Evolutionary conservation across 192 early-diverging fungal species (phyloP).

Genomic region (Allomyces macrogynus): DNA sequence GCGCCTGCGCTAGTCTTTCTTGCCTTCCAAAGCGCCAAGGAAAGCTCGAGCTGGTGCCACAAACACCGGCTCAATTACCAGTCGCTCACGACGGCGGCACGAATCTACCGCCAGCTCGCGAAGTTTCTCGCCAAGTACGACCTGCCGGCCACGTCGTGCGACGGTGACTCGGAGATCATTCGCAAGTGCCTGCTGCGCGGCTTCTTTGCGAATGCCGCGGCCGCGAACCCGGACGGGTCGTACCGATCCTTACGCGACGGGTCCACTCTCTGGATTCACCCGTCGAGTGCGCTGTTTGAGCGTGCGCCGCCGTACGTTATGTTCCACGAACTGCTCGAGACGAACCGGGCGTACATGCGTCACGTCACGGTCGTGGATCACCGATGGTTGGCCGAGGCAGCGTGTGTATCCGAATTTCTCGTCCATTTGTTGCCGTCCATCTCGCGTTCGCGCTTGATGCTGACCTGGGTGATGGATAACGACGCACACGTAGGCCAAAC

Average conservation of each 20-base stretch:
- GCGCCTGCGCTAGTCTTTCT: too few relatives aligned
- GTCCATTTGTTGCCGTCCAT: too few relatives aligned
- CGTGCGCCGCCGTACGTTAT: slow-evolving; percentile 23
- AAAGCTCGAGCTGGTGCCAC: too few relatives aligned
- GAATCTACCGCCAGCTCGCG: slow-evolving; percentile 15
- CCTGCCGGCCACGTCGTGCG: slow-evolving; percentile 11
- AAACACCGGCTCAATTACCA: slow-evolving; percentile 21
- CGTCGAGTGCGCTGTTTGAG: slow-evolving; percentile 9
- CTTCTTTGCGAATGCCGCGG: slow-evolving; percentile 24
- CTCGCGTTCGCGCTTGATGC: too few relatives aligned
- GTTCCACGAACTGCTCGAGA: slow-evolving; percentile 13
- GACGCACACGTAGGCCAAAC: too few relatives aligned
- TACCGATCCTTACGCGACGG: slow-evolving; percentile 21
- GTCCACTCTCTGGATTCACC: slow-evolving; percentile 4
- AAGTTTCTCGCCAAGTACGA: slow-evolving; percentile 13
- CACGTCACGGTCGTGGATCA: not conserved
- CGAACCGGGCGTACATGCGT: not conserved
- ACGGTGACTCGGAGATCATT: slow-evolving; percentile 15
- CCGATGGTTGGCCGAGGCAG: not conserved
- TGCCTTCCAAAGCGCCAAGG: too few relatives aligned
- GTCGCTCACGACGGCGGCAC: slow-evolving; percentile 13
- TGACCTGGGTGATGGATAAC: too few relatives aligned
- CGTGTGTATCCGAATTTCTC: too few relatives aligned
- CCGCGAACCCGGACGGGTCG: slow-evolving; percentile 19
- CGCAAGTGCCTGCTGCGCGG: slow-evolving; percentile 24